A percentile compares a stretch with the other conserved stretches of the same genome.
Evolutionary conservation across 2,329 filamentous ascomycete genomes (phyloP).

Genomic region (Pseudogymnoascus sp.): DNA sequence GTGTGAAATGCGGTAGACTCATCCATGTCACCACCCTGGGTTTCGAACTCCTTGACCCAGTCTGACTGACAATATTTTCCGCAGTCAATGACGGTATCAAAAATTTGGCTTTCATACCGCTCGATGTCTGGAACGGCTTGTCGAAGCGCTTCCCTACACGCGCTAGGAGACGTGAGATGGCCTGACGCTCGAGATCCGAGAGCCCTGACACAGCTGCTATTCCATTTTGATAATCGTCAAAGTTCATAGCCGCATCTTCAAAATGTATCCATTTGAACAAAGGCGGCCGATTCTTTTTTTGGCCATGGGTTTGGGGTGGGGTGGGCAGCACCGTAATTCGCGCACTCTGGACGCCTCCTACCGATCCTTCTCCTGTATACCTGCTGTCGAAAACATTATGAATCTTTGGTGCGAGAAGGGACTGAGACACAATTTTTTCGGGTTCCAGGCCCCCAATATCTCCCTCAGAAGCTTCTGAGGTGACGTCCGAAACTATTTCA

Average conservation of each 20-base stretch:
- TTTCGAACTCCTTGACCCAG: constrained; percentile 6
- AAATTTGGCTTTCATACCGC: constrained; percentile 13
- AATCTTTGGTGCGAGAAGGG: background rate
- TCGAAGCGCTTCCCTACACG: constrained; percentile 16
- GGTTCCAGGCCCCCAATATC: background rate
- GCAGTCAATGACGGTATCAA: constrained; percentile 17
- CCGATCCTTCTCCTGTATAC: constrained; percentile 7
- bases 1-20: constrained; percentile 38
- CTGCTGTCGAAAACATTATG: constrained; percentile 1
- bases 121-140: constrained; percentile 17
- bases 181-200: constrained; percentile 13
- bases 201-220: constrained; percentile 9
- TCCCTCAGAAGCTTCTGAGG: background rate
- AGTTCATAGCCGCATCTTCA: constrained; percentile 7
- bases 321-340: background rate
- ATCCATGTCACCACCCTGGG: constrained; percentile 17
- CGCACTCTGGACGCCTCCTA: constrained; percentile 4
- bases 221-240: background rate
- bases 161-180: constrained; percentile 15
- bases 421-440: background rate
- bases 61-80: constrained; percentile 14
- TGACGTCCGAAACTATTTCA: background rate
- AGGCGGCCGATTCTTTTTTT: background rate
- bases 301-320: background rate
- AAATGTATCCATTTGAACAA: constrained; percentile 9